Evolutionary conservation across 495 filamentous ascomycete genomes (phyloP).

Genomic region (Penicillium turbatum): DNA sequence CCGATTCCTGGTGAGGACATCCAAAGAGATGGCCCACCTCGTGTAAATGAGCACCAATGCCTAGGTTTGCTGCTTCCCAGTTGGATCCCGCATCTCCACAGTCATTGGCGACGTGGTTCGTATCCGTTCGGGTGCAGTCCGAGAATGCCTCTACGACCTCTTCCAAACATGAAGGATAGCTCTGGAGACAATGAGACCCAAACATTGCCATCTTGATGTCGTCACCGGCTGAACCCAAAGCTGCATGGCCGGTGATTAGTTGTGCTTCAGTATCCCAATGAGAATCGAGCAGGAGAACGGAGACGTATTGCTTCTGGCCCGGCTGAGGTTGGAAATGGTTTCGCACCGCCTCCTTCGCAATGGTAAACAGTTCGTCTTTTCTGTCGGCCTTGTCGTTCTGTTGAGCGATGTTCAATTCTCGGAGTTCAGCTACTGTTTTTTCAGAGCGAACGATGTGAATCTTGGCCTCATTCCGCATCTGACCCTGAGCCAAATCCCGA

Average conservation of each 20-base stretch:
- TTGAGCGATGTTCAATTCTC: slow-evolving; percentile 74
- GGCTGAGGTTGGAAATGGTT: slow-evolving; percentile 66
- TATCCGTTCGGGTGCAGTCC: slow-evolving; percentile 86
- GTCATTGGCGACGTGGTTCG: slow-evolving; percentile 75
- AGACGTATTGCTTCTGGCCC: slow-evolving; percentile 81
- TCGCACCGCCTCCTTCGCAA: slow-evolving; percentile 70
- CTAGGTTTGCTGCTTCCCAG: slow-evolving; percentile 88
- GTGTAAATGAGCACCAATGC: slow-evolving; percentile 87
- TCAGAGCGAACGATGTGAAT: slow-evolving; percentile 75
- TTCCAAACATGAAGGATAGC: slow-evolving; percentile 78
- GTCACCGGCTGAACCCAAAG: slow-evolving; percentile 62
- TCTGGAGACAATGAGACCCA: slow-evolving; percentile 83
- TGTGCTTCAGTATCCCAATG: slow-evolving; percentile 76
- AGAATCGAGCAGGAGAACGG: slow-evolving; percentile 74
- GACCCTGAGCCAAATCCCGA: slow-evolving; percentile 60
- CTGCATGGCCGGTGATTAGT: slow-evolving; percentile 74
- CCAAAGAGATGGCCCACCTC: slow-evolving; percentile 85
- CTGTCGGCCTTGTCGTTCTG: slow-evolving; percentile 64
- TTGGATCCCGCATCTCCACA: slow-evolving; percentile 78
- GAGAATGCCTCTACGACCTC: slow-evolving; percentile 81
- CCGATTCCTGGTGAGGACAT: slow-evolving; percentile 79
- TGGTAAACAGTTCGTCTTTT: slow-evolving; percentile 66
- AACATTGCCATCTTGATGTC: slow-evolving; percentile 82
- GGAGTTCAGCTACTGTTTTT: slow-evolving; percentile 80
- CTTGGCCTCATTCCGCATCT: slow-evolving; percentile 84